Evolutionary conservation across 2,329 filamentous ascomycete species (phyloP), one percentile per base, ranked within the genome.

Genomic region (Colletotrichum sp.): DNA sequence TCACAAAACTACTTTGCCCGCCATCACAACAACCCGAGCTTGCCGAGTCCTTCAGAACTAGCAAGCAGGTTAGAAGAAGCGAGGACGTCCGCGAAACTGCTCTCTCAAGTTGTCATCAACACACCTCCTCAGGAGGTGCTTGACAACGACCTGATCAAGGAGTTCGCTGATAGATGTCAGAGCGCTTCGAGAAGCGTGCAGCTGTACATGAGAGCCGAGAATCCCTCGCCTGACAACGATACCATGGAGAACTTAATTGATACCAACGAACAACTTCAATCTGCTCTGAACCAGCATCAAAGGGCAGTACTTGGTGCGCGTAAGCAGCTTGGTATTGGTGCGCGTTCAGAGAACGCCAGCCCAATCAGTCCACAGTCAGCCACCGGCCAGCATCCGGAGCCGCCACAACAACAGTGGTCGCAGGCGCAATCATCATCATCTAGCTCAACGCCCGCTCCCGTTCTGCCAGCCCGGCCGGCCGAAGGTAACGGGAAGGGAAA

Each of bases 211-310:
- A 89, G 93, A 57, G 92, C 93, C 63, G 93, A 94, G 72, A 91
- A 95, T 82, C 96, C 96, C 0, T 83, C 91, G 1, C 96, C 96
- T 0, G 97, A 99, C 84, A 96, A 98, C 81, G 94, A 98, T 79
- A 99, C 96, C 2, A 95, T 99, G 91, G 93, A 97, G 82, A 96
- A 93, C 16, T 88, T 99, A 77, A 98, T 99, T 81, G 96, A 98
- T 84, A 97, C 95, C 16, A 98, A 98, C 83, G 97, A 99, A 84
- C 94, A 96, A 82, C 89, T 99, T 34, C 95, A 95, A 77, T 92
- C 95, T 60, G 93, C 96, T 0, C 89, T 96, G 55, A 97, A 93
- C 78, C 93, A 95, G 82, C 95, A 98, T 84, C 95, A 98, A 84
- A 92, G 96, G 71, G 94, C 95, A 12, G 87, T 98, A 55, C 85